Evolutionary conservation across 2,329 filamentous ascomycete genomes (phyloP).

Genomic region (Neurospora sp.): DNA sequence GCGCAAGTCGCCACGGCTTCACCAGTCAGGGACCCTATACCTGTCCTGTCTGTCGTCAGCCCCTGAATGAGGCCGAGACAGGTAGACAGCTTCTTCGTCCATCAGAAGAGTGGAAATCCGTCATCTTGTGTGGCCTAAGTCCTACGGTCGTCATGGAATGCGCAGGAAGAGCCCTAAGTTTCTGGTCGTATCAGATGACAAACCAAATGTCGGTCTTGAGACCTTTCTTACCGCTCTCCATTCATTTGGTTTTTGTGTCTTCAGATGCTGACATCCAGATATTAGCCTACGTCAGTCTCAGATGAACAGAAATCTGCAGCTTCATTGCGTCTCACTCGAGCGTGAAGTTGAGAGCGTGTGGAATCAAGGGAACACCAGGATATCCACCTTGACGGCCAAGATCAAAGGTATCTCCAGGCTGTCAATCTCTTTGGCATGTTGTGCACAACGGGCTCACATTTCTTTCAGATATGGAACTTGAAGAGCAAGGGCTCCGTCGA

Average conservation of each 20-base stretch:
- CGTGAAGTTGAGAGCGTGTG: conserved; percentile 12
- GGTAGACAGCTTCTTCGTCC: conserved; percentile 59
- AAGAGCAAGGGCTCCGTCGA: conserved; percentile 53
- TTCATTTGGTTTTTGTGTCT: conserved; percentile 2
- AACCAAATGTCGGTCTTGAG: conserved; percentile 62
- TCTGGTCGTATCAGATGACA: conserved; percentile 79
- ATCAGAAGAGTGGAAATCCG: conserved; percentile 83
- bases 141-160: conserved; percentile 82
- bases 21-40: conserved; percentile 39
- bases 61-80: conserved; percentile 59
- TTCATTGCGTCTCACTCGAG: conserved; percentile 9
- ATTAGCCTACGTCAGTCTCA: conserved; percentile 9
- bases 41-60: conserved; percentile 69
- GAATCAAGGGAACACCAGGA: conserved; percentile 11
- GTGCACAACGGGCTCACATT: conserved; percentile 2
- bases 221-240: background rate
- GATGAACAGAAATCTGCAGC: conserved; percentile 11
- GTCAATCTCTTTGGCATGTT: background rate
- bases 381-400: conserved; percentile 9
- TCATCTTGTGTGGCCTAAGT: conserved; percentile 70
- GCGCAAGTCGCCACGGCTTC: conserved; percentile 58
- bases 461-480: conserved; percentile 48
- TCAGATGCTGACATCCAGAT: background rate
- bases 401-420: conserved; percentile 9
- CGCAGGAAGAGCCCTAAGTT: conserved; percentile 65